Evolutionary conservation across 2,329 filamentous ascomycete genomes (phyloP), one percentile per base, ranked within the genome.

Genomic region (Xylariaceae sp.): DNA sequence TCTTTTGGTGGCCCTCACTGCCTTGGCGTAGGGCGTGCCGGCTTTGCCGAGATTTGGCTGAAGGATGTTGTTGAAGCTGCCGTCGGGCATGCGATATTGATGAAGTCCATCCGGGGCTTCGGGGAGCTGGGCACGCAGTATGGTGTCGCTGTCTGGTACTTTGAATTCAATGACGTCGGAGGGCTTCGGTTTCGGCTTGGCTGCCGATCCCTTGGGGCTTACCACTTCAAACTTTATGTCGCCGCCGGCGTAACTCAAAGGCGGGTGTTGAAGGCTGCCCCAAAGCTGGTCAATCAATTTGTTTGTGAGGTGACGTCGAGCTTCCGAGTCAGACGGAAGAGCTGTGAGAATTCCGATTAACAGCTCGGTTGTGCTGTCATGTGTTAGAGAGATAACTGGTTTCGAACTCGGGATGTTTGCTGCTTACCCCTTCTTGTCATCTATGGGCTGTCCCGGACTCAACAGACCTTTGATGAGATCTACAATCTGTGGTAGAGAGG

Each of bases 21-120:
- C 83, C 57, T 85, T 79, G 21, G 86, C 86, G 63, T 89, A 89
- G 0, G 84, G 78, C n/a, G 81, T 82, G 12, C 80, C 80, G 9
- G 86, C 84, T 36, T 76, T 77, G 2, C 86, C 86, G 29, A 89
- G 72, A 49, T 83, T 75, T 2, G 86, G 86, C 61, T 80, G 74
- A 18, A 83, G 71, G 46, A 84, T 75, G 63, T 84, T 88, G 72
- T 85, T 77, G 56, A 68, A 68, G 47, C 69, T 72, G 21, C 68
- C 65, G 66, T 79, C 64, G 57, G 74, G 67, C 56, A 65, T 68
- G 3, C 68, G 64, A 53, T 69, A 71, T 6, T 62, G 52, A 21
- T 60, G 57, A 10, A 72, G 54, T 9, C 71, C 71, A 54, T 74
- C 66, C 3, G 71, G 71, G 1, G 67, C 53, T n/a, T 64, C 61